Base-by-base conservation (phyloP, 2,329 filamentous ascomycete species). In the Pseudogymnoascus sp. region DNA sequence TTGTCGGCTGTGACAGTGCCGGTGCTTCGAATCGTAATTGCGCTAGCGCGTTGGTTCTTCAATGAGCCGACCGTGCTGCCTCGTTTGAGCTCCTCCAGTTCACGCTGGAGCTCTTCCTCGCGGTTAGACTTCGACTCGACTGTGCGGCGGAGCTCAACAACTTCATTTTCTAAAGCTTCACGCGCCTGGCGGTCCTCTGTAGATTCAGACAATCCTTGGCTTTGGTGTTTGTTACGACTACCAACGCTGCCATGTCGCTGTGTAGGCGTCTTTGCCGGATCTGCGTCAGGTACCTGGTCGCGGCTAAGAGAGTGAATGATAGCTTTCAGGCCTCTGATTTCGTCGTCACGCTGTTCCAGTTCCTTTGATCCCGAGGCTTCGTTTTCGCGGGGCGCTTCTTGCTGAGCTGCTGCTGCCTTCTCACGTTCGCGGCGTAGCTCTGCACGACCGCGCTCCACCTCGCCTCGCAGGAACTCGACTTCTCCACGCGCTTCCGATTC, bases 301-400 rank as follows among this genome's bases (percentile, higher is more conserved):
- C 92, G 84, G 75, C 92, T 96, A 39, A 99, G 81, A 16, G 92
- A 96, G 77, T 98, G 93, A 66, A 99, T 98, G 73, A 99, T 98
- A 48, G 95, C 93, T 77, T 98, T 99, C 68, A 99, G 83, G 57
- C 95, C 95, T 67, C 93, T 85, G 72, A 99, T 98, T 79, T 99
- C 95, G 71, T 99, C 95, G 72, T 99, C 93, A 74, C 96, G 95
- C 73, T 96, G 90, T 73, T 96, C 92, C 31, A 98, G 77, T 68
- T 96, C 92, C 75, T 91, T 91, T 48, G 84, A 83, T 57, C 80
- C 75, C 23, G 80, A 75, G 1, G 81, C 79, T 10, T 81, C 79
- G 45, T 71, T 71, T 2, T 61, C 34, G n/a, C 51, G 51, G 4
- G 69, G 67, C 16, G 77, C 79, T 28, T 82, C 83, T 69, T 84